Conservation (phyloP, 208 protist species). For the Leishmania martiniquensis region DNA sequence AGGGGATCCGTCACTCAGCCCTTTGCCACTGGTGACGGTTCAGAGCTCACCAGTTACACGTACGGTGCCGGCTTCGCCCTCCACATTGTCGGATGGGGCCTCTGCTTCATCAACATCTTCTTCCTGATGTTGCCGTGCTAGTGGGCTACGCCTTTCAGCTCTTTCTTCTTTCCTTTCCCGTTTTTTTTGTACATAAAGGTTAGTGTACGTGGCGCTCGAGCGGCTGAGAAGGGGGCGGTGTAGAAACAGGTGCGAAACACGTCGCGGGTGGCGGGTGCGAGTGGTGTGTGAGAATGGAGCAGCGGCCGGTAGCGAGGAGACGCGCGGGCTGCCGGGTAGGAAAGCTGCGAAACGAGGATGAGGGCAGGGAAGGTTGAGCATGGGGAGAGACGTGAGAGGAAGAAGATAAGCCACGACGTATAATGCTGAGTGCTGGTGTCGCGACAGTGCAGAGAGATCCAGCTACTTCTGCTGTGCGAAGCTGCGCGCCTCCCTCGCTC, state of each 20-base stretch:
- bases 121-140: constrained; percentile 52
- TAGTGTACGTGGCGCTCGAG: background rate
- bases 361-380: background rate
- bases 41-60: constrained; percentile 19
- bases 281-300: background rate
- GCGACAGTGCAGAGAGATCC: background rate
- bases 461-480: background rate
- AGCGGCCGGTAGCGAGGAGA: background rate
- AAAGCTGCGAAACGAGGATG: background rate
- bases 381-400: background rate
- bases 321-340: background rate
- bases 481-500: background rate
- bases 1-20: background rate
- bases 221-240: background rate
- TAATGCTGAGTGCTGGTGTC: background rate
- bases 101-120: constrained; percentile 47
- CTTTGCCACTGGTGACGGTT: background rate
- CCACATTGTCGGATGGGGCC: constrained; percentile 42
- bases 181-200: background rate
- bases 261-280: background rate
- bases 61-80: constrained; percentile 58
- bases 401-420: background rate
- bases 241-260: background rate
- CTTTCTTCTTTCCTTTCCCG: background rate
- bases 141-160: background rate